These are phyloP conservation scores for Pseudophaeomoniella oleicola DNA, from an alignment of 2,329 filamentous ascomycete species.

Conservation along the genomic window DNA sequence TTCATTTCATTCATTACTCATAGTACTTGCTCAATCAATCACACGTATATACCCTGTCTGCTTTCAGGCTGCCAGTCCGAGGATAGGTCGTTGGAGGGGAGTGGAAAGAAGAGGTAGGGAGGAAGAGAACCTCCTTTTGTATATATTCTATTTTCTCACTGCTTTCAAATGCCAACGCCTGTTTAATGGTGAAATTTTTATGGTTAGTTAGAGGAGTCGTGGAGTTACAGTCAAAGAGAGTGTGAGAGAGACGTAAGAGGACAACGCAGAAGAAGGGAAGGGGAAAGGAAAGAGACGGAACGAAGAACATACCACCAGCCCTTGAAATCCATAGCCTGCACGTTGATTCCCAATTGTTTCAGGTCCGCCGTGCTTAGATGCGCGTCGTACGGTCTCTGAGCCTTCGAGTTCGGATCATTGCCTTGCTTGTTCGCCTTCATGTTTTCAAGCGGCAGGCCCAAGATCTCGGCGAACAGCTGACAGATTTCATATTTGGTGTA, in stretches of 20 bases:
- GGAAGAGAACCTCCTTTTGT: no score
- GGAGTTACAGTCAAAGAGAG: background rate
- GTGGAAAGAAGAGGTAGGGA: no score
- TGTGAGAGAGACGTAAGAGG: background rate
- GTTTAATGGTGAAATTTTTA: background rate
- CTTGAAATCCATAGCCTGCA: constrained; percentile 59
- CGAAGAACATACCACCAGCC: constrained; percentile 55
- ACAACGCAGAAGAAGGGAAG: background rate
- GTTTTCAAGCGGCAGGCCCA: constrained; percentile 55
- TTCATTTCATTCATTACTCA: no score
- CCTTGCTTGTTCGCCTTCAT: constrained; percentile 58
- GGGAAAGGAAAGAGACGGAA: background rate
- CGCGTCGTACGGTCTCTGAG: constrained; percentile 74
- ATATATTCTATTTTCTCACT: no score
- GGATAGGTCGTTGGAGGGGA: no score
- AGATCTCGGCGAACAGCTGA: constrained; percentile 60
- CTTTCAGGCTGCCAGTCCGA: no score
- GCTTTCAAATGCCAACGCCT: no score
- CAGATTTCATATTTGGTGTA: constrained; percentile 89
- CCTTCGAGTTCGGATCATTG: constrained; percentile 54
- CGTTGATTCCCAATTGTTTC: constrained; percentile 58
- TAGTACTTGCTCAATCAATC: no score
- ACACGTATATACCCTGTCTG: no score
- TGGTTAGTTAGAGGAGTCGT: background rate
- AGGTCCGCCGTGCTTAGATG: constrained; percentile 67